Base-by-base conservation (phyloP, 2,329 filamentous ascomycete genomes). In the Albophoma yamanashiensis region DNA sequence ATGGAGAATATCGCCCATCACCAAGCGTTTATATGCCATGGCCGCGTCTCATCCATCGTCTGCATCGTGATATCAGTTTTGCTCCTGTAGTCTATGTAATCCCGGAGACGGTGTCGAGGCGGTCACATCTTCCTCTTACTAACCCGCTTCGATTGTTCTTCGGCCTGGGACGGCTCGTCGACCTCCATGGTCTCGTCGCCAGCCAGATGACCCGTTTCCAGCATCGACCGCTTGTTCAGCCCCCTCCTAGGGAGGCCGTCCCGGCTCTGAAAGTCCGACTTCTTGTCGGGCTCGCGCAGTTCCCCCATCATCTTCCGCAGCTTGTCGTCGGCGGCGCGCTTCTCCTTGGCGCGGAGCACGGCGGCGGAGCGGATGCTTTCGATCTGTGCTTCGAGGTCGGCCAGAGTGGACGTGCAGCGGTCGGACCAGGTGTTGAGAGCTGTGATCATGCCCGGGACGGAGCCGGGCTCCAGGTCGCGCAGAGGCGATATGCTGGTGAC, bases 401-500 rank as follows among this genome's bases (percentile, higher is more conserved):
- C 76, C 2, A 97, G 84, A 1, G 91, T 90, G 4, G 79, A 75
- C 7, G 84, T 83, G 77, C 93, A 97, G 61, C 92, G 86, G n/a
- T 75, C 77, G 58, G 88, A 86, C 93, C 93, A 99, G 59, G 81
- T 81, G 38, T 81, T 79, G 14, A 99, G 81, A 15, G 86, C 83
- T 3, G 75, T 72, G 36, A 91, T 81, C 76, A 97, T 87, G 1
- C 76, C 74, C 0, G 86, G 83, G 15, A 96, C 81, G 60, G 87
- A 84, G 60, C 85, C 84, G 0, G 92, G 91, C 1, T 85, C 82
- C 1, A 96, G 83, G 71, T 99, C 94, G 25, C 94, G 91, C 1
- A 97, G 83, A 0, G 94, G 89, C 0, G 92, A 86, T 39, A 97
- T 86, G 62, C 89, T 88, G 57, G 87, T 88, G 59, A 97, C 86